Evolutionary conservation across 139 green algal species (phyloP).

Genomic region (Micractinium sp.): DNA sequence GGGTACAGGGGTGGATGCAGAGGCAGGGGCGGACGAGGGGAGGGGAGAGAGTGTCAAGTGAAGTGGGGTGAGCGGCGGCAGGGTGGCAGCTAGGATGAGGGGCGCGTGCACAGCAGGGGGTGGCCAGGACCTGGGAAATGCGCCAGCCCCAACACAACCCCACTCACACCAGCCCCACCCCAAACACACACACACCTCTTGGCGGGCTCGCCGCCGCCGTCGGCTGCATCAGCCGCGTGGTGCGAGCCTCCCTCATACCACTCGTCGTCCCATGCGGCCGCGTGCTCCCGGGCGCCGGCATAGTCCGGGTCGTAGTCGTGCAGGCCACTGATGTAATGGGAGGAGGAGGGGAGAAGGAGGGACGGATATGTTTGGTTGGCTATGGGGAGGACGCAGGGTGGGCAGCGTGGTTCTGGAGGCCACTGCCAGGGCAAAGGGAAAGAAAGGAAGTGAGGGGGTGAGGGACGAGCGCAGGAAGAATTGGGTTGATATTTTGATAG

Average conservation of each 20-base stretch:
- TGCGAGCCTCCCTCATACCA: slow-evolving; percentile 37
- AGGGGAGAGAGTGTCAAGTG: not conserved
- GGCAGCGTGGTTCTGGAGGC: too few species aligned
- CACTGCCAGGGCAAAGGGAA: too few species aligned
- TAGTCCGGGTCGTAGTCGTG: slow-evolving; percentile 41
- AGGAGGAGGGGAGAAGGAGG: not conserved
- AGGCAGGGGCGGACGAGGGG: not conserved
- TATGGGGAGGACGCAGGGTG: not conserved
- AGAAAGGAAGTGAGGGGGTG: too few species aligned
- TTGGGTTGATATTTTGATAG: too few species aligned
- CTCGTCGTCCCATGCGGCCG: slow-evolving; percentile 53
- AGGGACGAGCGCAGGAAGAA: too few species aligned
- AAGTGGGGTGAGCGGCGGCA: not conserved
- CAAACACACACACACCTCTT: slow-evolving; percentile 2
- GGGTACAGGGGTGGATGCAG: slow-evolving; percentile 87
- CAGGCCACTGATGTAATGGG: too few species aligned
- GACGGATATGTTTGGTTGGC: not conserved
- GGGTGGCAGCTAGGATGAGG: not conserved
- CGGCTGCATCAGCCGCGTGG: not conserved
- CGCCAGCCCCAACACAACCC: too few species aligned
- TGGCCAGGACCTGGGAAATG: too few species aligned
- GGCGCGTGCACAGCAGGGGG: too few species aligned
- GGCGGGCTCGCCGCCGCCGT: not conserved
- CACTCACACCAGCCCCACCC: not conserved
- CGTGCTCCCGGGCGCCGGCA: not conserved